These are phyloP conservation scores for Alternaria triticina DNA, from an alignment of 2,329 filamentous ascomycete genomes.

Conservation along the genomic window DNA sequence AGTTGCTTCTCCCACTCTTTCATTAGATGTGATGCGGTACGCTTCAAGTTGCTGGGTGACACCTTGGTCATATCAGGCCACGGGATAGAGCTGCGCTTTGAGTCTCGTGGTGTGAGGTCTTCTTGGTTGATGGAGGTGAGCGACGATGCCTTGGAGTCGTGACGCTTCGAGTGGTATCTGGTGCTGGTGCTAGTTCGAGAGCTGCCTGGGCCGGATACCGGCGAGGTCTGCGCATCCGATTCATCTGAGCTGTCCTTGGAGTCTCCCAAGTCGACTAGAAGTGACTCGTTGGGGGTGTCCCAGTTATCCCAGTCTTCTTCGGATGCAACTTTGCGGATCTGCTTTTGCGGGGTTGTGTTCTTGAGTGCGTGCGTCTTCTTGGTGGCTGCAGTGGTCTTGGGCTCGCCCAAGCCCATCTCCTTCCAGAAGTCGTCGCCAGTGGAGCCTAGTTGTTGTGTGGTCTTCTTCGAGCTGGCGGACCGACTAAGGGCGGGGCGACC, in stretches of 20 bases:
- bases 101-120: slow-evolving; percentile 29
- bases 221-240: slow-evolving; percentile 56
- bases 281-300: slow-evolving; percentile 56
- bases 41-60: slow-evolving; percentile 77
- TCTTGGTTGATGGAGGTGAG: slow-evolving; percentile 33
- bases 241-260: slow-evolving; percentile 54
- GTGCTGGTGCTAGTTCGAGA: slow-evolving; percentile 62
- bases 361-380: slow-evolving; percentile 50
- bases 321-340: slow-evolving; percentile 45
- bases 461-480: slow-evolving; percentile 42
- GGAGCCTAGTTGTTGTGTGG: slow-evolving; percentile 37
- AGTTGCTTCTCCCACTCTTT: slow-evolving; percentile 88
- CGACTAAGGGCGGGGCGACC: slow-evolving; percentile 39
- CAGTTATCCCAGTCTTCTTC: slow-evolving; percentile 64
- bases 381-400: slow-evolving; percentile 42
- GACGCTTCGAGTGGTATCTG: slow-evolving; percentile 54
- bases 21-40: slow-evolving; percentile 84
- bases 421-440: slow-evolving; percentile 54
- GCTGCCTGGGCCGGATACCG: slow-evolving; percentile 51
- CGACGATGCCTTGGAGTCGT: slow-evolving; percentile 48
- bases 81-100: slow-evolving; percentile 55
- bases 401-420: slow-evolving; percentile 50
- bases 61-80: slow-evolving; percentile 76
- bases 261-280: slow-evolving; percentile 47
- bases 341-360: slow-evolving; percentile 47